phyloP scores from a whole-genome alignment of 495 filamentous ascomycete genomes.

The Tuber indicum region DNA sequence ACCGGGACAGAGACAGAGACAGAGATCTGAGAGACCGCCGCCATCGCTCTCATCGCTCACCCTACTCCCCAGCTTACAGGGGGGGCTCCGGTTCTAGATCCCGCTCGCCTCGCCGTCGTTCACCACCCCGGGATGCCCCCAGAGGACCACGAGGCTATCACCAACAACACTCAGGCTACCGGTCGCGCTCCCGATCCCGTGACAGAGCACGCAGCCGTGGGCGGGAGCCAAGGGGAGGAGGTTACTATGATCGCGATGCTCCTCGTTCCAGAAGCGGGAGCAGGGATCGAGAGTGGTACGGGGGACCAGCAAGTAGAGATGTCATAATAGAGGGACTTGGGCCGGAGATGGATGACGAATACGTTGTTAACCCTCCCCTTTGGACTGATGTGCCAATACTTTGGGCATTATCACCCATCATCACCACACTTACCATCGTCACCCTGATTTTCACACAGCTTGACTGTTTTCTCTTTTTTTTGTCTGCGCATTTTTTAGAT shows the following conservation, averaged over 20 bases:
- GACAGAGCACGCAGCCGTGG: conserved; percentile 19
- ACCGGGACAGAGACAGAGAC: conserved; percentile 16
- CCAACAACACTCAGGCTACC: conserved; percentile 18
- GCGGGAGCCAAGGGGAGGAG: conserved; percentile 17
- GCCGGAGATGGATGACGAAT: conserved; percentile 41
- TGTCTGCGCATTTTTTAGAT: conserved; percentile 26
- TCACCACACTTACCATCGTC: conserved; percentile 23
- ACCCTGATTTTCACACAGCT: conserved; percentile 7
- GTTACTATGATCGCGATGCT: conserved; percentile 38
- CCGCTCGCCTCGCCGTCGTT: conserved; percentile 16
- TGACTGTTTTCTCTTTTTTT: conserved; percentile 21
- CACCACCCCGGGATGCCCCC: conserved; percentile 34
- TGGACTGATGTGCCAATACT: conserved; percentile 21
- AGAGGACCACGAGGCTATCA: conserved; percentile 32
- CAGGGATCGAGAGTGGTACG: conserved; percentile 37
- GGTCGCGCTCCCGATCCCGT: conserved; percentile 29
- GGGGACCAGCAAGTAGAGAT: conserved; percentile 37
- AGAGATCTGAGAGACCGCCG: conserved; percentile 11
- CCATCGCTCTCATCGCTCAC: conserved; percentile 28
- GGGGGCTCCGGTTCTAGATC: conserved; percentile 9
- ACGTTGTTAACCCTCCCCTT: conserved; percentile 43
- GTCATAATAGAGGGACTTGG: conserved; percentile 42
- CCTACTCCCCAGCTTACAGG: conserved; percentile 27
- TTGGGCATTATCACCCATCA: conserved; percentile 19
- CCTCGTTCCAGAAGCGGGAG: conserved; percentile 31